Percentiles rank a stretch among this genome's conserved stretches.
These are phyloP conservation scores for Lactarius deliciosus DNA, from an alignment of 768 basidiomycete species.

Conservation along the genomic window DNA sequence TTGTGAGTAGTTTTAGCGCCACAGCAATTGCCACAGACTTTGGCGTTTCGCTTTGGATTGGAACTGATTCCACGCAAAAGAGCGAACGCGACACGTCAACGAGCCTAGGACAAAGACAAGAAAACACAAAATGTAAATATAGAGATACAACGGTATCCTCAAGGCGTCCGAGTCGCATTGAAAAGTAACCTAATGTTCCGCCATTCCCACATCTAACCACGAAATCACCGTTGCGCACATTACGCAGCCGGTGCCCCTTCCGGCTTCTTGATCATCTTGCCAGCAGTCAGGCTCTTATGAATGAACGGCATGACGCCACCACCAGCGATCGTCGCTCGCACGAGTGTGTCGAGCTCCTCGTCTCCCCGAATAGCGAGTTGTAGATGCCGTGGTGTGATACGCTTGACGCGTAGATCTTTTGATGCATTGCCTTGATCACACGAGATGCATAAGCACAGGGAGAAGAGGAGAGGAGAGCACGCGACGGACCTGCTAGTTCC, in stretches of 20 bases:
- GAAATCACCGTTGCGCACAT: background rate
- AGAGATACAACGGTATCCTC: background rate
- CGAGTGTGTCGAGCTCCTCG: constrained; percentile 92
- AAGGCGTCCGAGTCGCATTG: background rate
- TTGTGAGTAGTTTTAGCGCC: no score
- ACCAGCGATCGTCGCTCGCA: constrained; percentile 90
- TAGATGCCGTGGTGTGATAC: constrained; percentile 78
- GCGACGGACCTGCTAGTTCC: constrained; percentile 80
- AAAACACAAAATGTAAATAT: background rate
- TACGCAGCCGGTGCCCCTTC: constrained; percentile 13
- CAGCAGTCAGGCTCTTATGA: constrained; percentile 72
- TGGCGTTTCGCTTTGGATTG: background rate
- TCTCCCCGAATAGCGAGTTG: constrained; percentile 97
- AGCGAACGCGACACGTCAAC: background rate
- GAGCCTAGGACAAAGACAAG: background rate
- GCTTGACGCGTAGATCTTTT: constrained; percentile 93
- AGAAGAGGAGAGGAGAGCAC: background rate
- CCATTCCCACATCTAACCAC: background rate
- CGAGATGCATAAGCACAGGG: background rate
- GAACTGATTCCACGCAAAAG: background rate
- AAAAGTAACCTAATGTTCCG: background rate
- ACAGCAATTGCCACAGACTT: background rate
- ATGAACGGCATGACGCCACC: constrained; percentile 88
- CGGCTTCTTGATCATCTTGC: constrained; percentile 35
- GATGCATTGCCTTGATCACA: constrained; percentile 82